A percentile compares a stretch with the other conserved stretches of the same genome.
These are phyloP conservation scores for Lobosporangium transversale DNA, from an alignment of 192 early-diverging fungal species.

Conservation along the genomic window DNA sequence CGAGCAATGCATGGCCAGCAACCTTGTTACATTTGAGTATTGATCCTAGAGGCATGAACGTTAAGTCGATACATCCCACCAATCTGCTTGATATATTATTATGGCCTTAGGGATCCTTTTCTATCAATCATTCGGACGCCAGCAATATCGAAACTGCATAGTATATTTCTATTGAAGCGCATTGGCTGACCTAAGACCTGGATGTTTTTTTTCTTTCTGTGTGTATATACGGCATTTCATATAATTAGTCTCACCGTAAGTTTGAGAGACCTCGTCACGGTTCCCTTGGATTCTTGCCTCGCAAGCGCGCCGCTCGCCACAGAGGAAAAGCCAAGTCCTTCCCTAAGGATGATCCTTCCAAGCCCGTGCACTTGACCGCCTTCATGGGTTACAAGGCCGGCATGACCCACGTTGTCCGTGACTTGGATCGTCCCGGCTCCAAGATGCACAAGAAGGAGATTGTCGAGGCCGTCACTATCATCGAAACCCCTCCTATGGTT, in stretches of 20 bases:
- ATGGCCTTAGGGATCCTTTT: too few relatives aligned
- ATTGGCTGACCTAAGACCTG: too few relatives aligned
- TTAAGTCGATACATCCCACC: too few relatives aligned
- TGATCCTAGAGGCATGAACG: too few relatives aligned
- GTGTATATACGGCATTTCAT: too few relatives aligned
- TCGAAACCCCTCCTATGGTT: constrained; percentile 97
- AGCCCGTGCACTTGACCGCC: constrained; percentile 98
- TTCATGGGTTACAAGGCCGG: constrained; percentile 99
- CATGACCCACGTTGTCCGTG: constrained; percentile 99
- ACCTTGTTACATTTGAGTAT: too few relatives aligned
- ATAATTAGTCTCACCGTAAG: constrained; percentile 87
- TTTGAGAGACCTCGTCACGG: constrained; percentile 98
- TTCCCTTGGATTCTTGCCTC: constrained; percentile 78
- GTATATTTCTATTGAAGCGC: too few relatives aligned
- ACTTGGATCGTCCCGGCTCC: constrained; percentile 98
- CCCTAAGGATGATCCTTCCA: constrained; percentile 96
- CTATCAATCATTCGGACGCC: too few relatives aligned
- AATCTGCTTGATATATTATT: too few relatives aligned
- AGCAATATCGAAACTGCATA: too few relatives aligned
- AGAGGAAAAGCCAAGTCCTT: constrained; percentile 98
- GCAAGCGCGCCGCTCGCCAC: constrained; percentile 93
- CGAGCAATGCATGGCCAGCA: too few relatives aligned
- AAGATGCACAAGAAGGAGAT: constrained; percentile 99
- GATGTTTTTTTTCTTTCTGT: too few relatives aligned
- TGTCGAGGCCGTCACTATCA: constrained; percentile 98